Percentiles rank a stretch among this genome's conserved stretches.
Conservation (phyloP, 257 asterid species). For the Solanum arcanum region DNA sequence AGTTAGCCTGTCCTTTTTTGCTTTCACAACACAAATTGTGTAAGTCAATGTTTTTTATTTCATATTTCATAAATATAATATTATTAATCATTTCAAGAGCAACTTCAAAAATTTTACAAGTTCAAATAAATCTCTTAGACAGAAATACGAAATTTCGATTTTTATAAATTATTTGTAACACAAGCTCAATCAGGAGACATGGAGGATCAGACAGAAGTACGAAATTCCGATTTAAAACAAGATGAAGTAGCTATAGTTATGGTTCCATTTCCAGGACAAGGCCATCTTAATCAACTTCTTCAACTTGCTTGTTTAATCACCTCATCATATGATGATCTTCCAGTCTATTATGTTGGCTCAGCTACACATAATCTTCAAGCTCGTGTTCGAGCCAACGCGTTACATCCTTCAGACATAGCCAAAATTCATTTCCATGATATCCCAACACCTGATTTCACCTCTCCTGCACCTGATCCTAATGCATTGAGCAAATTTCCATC, state of each 20-base stretch:
- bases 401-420: background rate
- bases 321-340: background rate
- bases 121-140: background rate
- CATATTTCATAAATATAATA: background rate
- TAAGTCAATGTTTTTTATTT: background rate
- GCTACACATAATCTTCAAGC: background rate
- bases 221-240: background rate
- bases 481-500: background rate
- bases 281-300: background rate
- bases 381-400: background rate
- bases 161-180: too few species aligned
- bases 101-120: background rate
- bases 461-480: background rate
- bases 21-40: background rate
- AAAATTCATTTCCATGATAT: background rate
- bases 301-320: background rate
- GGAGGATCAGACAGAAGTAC: background rate
- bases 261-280: background rate
- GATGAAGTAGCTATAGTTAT: background rate
- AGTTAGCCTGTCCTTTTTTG: too few species aligned
- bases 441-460: background rate
- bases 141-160: too few species aligned
- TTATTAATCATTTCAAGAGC: too few species aligned
- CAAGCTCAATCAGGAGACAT: background rate
- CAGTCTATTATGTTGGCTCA: background rate